These are phyloP conservation scores for Colletotrichum tropicicola DNA, from an alignment of 2,329 filamentous ascomycete genomes.

Conservation along the genomic window DNA sequence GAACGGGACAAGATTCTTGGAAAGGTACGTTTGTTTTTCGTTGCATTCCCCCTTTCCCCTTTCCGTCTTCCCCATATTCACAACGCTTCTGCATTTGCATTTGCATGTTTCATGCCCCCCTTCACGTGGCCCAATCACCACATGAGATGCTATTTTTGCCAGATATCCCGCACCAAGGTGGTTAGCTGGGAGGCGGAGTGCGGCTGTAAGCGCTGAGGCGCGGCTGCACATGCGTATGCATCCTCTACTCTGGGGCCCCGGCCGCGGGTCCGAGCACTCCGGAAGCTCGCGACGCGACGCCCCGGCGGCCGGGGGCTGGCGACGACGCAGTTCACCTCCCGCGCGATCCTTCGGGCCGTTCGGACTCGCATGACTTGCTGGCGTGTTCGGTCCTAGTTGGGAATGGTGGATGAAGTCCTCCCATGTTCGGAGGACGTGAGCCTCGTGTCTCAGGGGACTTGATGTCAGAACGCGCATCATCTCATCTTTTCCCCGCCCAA, in stretches of 20 bases:
- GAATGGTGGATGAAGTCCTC: conserved; percentile 8
- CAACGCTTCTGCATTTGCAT: conserved; percentile 13
- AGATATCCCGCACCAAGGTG: conserved; percentile 16
- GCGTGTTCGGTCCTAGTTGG: background rate
- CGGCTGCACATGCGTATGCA: conserved; percentile 33
- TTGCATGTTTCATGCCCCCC: conserved; percentile 7
- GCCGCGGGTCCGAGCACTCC: background rate
- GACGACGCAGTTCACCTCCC: too few species aligned
- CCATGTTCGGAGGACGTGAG: conserved; percentile 10
- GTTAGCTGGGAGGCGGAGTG: conserved; percentile 17
- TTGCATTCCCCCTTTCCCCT: background rate
- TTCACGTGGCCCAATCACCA: background rate
- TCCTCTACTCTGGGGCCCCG: background rate
- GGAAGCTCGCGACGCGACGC: conserved; percentile 1
- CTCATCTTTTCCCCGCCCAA: conserved; percentile 2
- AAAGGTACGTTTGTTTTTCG: conserved; percentile 63
- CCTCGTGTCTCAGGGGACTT: conserved; percentile 1
- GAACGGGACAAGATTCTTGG: conserved; percentile 89
- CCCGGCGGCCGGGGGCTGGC: background rate
- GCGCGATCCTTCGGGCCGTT: background rate
- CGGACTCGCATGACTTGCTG: conserved; percentile 24
- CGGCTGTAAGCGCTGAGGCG: conserved; percentile 42
- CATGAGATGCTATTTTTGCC: conserved; percentile 21
- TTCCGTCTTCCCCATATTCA: conserved; percentile 5
- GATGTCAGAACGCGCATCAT: conserved; percentile 8